Evolutionary conservation across 2,329 filamentous ascomycete genomes (phyloP).

Genomic region (Huntiella bhutanensis): DNA sequence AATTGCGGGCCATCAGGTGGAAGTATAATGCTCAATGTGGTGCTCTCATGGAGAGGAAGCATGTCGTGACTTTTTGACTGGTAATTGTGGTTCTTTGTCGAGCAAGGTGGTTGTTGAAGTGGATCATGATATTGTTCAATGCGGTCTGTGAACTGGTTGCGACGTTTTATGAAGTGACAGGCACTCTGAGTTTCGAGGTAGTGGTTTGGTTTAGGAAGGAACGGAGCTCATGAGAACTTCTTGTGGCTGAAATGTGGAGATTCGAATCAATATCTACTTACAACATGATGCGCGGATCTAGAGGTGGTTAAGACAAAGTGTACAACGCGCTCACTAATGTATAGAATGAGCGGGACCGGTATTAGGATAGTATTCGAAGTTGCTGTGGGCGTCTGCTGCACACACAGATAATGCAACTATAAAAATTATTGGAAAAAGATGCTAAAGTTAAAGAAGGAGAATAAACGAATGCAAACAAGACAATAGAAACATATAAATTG

Average conservation of each 20-base stretch:
- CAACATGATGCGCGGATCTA: conserved; percentile 3
- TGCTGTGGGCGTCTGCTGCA: too few relatives aligned
- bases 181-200: background rate
- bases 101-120: background rate
- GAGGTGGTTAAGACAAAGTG: background rate
- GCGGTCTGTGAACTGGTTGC: background rate
- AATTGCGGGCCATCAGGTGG: too few relatives aligned
- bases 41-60: too few relatives aligned
- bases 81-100: background rate
- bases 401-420: too few relatives aligned
- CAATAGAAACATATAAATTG: background rate
- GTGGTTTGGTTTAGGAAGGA: background rate
- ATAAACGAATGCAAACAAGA: background rate
- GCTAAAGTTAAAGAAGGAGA: too few relatives aligned
- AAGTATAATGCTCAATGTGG: too few relatives aligned
- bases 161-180: background rate
- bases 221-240: background rate
- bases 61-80: too few relatives aligned
- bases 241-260: background rate
- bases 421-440: too few relatives aligned
- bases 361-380: too few relatives aligned
- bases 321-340: background rate
- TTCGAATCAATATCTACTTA: conserved; percentile 1
- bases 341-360: too few relatives aligned
- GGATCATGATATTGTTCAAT: background rate